Conservation (phyloP, 257 asterid genomes). For the Paulownia fortunei region DNA sequence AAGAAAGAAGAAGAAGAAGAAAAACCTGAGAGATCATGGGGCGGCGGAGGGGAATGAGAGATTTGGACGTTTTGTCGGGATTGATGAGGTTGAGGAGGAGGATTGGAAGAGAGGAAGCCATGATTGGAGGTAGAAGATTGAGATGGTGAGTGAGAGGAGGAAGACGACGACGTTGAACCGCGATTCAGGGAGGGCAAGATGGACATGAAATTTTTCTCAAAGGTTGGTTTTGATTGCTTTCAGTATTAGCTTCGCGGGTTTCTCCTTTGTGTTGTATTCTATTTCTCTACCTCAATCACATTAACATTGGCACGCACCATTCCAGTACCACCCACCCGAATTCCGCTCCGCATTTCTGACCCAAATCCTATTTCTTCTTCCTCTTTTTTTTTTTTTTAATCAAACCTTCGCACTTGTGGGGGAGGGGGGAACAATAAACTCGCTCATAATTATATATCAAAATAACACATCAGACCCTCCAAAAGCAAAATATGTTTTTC, state of each 20-base stretch:
- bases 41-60: constrained; percentile 42
- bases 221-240: constrained; percentile 18
- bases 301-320: too few relatives aligned
- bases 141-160: constrained; percentile 41
- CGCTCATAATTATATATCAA: too few relatives aligned
- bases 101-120: constrained; percentile 46
- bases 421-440: too few relatives aligned
- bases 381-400: too few relatives aligned
- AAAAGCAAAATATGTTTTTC: too few relatives aligned
- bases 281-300: not conserved
- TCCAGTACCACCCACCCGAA: not conserved
- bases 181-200: constrained; percentile 69
- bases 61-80: constrained; percentile 33
- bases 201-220: constrained; percentile 75
- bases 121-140: constrained; percentile 45
- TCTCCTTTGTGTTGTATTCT: not conserved
- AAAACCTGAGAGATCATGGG: constrained; percentile 49
- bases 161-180: constrained; percentile 59
- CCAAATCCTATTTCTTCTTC: too few relatives aligned
- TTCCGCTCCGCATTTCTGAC: too few relatives aligned
- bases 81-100: constrained; percentile 16
- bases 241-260: constrained; percentile 29
- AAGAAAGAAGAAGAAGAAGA: not conserved
- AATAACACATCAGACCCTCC: too few relatives aligned
- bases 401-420: too few relatives aligned